Evolutionary conservation across 2,329 filamentous ascomycete species (phyloP).

Genomic region (Colletotrichum melonis): DNA sequence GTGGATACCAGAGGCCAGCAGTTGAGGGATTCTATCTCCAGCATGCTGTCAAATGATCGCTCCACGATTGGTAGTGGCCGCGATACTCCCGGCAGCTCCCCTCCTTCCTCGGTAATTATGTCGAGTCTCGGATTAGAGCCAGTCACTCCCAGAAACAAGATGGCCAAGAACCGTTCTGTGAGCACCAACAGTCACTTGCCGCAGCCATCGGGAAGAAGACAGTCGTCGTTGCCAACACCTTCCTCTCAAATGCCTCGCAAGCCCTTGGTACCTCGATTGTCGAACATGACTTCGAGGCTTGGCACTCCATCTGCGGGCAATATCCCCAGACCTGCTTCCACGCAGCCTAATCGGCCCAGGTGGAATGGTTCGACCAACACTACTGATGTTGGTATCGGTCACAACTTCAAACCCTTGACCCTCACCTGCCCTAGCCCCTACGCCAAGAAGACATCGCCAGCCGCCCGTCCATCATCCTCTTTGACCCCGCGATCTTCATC

Average conservation of each 20-base stretch:
- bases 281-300: constrained; percentile 62
- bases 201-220: constrained; percentile 57
- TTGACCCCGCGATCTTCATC: constrained; percentile 51
- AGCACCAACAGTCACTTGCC: constrained; percentile 59
- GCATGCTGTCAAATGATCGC: constrained; percentile 85
- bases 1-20: constrained; percentile 74
- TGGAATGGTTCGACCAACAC: constrained; percentile 80
- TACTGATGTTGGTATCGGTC: constrained; percentile 71
- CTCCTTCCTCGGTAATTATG: constrained; percentile 72
- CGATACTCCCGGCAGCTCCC: constrained; percentile 77
- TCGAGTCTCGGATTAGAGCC: constrained; percentile 63
- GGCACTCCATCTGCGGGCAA: constrained; percentile 51
- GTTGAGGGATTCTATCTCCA: constrained; percentile 91
- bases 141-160: constrained; percentile 55
- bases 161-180: constrained; percentile 59
- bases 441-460: constrained; percentile 56
- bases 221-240: constrained; percentile 61
- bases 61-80: constrained; percentile 76
- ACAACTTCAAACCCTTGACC: constrained; percentile 73
- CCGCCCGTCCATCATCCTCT: constrained; percentile 55
- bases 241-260: constrained; percentile 54
- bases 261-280: constrained; percentile 55
- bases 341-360: constrained; percentile 69
- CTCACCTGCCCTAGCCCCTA: constrained; percentile 71
- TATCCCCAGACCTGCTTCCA: constrained; percentile 57